phyloP scores from a whole-genome alignment of 805 yeast genomes.

The Ogataea pilisensis region DNA sequence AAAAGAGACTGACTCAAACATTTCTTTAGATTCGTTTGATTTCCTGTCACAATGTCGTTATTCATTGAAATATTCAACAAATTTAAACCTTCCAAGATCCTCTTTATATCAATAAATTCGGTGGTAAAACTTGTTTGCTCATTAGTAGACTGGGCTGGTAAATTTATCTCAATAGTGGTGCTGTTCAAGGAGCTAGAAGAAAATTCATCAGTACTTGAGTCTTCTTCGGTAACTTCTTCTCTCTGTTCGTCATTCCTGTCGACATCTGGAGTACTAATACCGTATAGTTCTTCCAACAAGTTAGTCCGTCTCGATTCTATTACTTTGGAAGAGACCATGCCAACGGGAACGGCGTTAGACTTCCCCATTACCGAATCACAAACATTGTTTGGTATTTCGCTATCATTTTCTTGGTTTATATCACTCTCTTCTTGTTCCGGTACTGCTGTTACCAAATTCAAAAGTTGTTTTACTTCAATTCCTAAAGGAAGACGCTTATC shows the following conservation, averaged over 20 bases:
- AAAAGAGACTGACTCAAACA: conserved; percentile 14
- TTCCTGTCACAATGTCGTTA: conserved; percentile 10
- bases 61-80: conserved; percentile 16
- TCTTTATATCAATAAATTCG: conserved; percentile 1
- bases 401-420: too few relatives aligned
- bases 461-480: too few relatives aligned
- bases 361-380: background rate
- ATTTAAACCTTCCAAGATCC: conserved; percentile 12
- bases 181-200: background rate
- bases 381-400: too few relatives aligned
- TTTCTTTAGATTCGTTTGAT: conserved; percentile 8
- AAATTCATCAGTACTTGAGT: background rate
- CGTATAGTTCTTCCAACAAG: background rate
- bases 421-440: too few relatives aligned
- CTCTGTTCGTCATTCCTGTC: too few relatives aligned
- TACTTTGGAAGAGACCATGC: conserved; percentile 3
- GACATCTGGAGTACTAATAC: background rate
- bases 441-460: too few relatives aligned
- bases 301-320: conserved; percentile 8
- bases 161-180: conserved; percentile 4
- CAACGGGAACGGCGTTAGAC: background rate
- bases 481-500: too few relatives aligned
- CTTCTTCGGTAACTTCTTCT: background rate
- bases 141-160: background rate
- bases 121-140: background rate